A percentile compares a stretch with the other conserved stretches of the same genome.
phyloP scores from a whole-genome alignment of 257 asterid species.

The Asclepias syriaca region DNA sequence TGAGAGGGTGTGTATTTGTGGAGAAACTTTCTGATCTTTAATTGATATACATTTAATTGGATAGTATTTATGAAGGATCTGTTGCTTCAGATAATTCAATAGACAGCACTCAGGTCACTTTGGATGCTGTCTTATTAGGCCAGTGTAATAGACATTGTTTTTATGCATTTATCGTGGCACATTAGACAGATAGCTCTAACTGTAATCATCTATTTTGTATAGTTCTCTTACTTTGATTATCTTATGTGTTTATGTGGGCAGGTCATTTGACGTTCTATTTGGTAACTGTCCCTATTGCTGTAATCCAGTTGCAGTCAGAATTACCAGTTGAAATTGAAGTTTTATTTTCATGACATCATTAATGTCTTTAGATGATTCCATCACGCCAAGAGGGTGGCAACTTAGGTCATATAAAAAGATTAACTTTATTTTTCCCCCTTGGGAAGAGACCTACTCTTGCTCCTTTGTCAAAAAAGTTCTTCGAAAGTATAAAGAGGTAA shows the following conservation, averaged over 20 bases:
- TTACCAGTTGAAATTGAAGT: conserved; percentile 4
- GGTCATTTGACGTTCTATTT: conserved; percentile 28
- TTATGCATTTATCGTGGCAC: not conserved
- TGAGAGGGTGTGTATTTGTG: not conserved
- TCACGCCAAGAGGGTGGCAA: not conserved
- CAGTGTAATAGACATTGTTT: not conserved
- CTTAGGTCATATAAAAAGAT: not conserved
- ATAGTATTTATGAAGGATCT: not conserved
- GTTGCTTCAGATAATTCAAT: not conserved
- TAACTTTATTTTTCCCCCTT: not conserved
- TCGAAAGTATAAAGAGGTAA: not conserved
- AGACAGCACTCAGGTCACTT: not conserved
- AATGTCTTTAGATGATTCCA: not conserved
- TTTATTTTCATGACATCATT: not conserved
- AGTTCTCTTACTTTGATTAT: not conserved
- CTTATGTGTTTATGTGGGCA: conserved; percentile 1
- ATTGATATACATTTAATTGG: not conserved
- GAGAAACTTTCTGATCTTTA: not conserved
- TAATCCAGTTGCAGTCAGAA: conserved; percentile 20
- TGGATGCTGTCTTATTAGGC: not conserved
- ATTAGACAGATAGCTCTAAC: no score
- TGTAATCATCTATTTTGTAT: not conserved
- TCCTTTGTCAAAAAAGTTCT: not conserved
- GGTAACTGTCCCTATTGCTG: conserved; percentile 29
- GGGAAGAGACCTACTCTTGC: not conserved